Percentiles rank a stretch among this genome's conserved stretches.
phyloP scores from a whole-genome alignment of 78 protist species.

The Mastigamoeba balamuthi region DNA sequence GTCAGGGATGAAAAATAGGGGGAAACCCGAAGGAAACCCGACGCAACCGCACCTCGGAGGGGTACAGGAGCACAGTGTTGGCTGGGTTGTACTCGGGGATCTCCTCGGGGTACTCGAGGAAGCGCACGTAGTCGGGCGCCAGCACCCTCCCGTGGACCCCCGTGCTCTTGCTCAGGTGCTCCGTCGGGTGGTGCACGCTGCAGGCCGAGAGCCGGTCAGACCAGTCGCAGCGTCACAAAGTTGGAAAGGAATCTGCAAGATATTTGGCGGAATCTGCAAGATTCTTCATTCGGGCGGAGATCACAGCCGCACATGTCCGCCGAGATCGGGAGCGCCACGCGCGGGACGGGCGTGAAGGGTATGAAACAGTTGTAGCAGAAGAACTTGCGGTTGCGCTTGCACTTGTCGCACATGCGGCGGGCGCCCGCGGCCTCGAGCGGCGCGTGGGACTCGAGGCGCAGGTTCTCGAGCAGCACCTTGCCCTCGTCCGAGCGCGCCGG shows the following conservation, averaged over 20 bases:
- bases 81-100: constrained; percentile 29
- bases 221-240: neutral
- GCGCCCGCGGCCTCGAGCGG: too few relatives aligned
- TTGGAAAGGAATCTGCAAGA: neutral
- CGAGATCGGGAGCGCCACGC: constrained; percentile 20
- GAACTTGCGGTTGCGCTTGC: constrained; percentile 29
- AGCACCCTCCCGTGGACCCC: constrained; percentile 42
- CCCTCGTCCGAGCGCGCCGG: too few relatives aligned
- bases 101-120: constrained; percentile 34
- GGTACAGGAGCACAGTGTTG: constrained; percentile 28
- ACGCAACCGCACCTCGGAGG: too few relatives aligned
- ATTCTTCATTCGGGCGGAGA: neutral
- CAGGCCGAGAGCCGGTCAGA: neutral
- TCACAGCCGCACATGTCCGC: constrained; percentile 23
- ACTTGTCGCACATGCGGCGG: constrained; percentile 18
- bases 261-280: neutral
- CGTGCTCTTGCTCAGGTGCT: constrained; percentile 38
- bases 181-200: constrained; percentile 51
- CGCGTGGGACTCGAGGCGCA: too few relatives aligned
- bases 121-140: constrained; percentile 16
- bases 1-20: neutral
- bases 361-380: constrained; percentile 46
- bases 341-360: constrained; percentile 17
- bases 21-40: neutral
- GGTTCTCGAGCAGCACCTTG: too few relatives aligned